Evolutionary conservation across 2,329 filamentous ascomycete species (phyloP), one percentile per base, ranked within the genome.

Genomic region (Polychaeton citri): DNA sequence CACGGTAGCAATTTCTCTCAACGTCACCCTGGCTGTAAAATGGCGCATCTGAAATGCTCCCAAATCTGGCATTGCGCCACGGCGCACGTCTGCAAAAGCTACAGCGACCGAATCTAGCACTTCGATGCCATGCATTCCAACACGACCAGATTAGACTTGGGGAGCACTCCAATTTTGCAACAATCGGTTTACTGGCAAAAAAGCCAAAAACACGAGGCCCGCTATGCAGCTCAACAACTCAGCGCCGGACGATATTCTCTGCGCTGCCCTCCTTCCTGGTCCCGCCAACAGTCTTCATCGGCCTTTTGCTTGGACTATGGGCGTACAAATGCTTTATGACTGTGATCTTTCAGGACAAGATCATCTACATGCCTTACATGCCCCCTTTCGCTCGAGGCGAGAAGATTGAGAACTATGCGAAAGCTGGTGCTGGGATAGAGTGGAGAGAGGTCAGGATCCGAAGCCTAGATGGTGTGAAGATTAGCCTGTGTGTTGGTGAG

Each of bases 321-420:
- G 55, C 61, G 1, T 71, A 69, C 57, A 73, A 74, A 56, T 85
- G 80, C 51, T 57, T 75, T 36, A 81, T 84, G 75, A 74, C 86
- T 61, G 65, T 88, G 19, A 46, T 81, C 4, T 81, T 86, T 52
- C 82, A 87, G 58, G 83, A 87, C 51, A 79, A 79, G 52, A 83
- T 87, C 51, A 80, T 87, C 40, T 87, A 86, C 58, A 84, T 85
- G 63, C 79, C 81, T 0, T 79, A 78, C 32, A 59, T 86, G 34
- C 80, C 81, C 13, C 81, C 81, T 2, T 79, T 79, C 36, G 50
- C 81, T 0, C 69, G 80, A 12, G 66, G 69, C 17, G 78, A 86
- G 60, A 74, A 61, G 38, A 77, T 87, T 24, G 60, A 62, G 3
- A 73, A 81, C 46, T 85, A 82, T 51, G 62, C 62, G 18, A 53